Conservation (phyloP, 176 grass and related monocot species). For the Eremochloa ophiuroides region DNA sequence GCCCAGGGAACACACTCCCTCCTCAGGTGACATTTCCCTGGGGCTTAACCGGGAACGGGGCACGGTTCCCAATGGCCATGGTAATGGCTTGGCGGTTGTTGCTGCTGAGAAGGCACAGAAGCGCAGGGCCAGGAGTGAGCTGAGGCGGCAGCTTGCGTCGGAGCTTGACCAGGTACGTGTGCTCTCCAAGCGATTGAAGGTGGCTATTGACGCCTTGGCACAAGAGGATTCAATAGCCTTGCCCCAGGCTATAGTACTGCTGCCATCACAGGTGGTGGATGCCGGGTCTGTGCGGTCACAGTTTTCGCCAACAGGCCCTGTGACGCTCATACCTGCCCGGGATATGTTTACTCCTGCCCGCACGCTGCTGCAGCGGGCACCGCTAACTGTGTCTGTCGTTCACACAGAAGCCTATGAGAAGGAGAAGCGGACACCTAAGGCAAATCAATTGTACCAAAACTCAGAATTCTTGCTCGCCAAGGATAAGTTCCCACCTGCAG, state of each 20-base stretch:
- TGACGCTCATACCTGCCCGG: constrained; percentile 18
- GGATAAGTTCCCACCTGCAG: constrained; percentile 67
- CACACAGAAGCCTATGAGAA: constrained; percentile 63
- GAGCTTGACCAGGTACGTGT: constrained; percentile 81
- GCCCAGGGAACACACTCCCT: neutral
- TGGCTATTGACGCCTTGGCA: constrained; percentile 27
- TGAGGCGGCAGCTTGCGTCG: constrained; percentile 45
- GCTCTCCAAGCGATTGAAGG: constrained; percentile 54
- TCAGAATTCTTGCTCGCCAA: constrained; percentile 84
- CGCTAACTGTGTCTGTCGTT: constrained; percentile 50
- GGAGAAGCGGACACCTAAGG: constrained; percentile 80
- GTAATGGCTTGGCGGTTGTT: neutral
- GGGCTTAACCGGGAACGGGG: constrained; percentile 32
- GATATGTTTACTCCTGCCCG: neutral
- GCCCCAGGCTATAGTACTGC: neutral
- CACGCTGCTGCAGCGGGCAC: constrained; percentile 6
- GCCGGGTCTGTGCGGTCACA: constrained; percentile 47
- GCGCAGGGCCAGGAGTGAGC: constrained; percentile 55
- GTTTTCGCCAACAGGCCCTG: constrained; percentile 37
- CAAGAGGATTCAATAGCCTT: constrained; percentile 3
- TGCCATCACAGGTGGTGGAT: constrained; percentile 10
- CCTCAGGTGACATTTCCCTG: constrained; percentile 26
- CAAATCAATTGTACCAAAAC: constrained; percentile 70
- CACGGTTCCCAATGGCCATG: constrained; percentile 40
- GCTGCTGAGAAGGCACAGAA: constrained; percentile 27